Conservation (phyloP, 2,329 filamentous ascomycete genomes). For the Neophaeococcomyces mojaviensis region DNA sequence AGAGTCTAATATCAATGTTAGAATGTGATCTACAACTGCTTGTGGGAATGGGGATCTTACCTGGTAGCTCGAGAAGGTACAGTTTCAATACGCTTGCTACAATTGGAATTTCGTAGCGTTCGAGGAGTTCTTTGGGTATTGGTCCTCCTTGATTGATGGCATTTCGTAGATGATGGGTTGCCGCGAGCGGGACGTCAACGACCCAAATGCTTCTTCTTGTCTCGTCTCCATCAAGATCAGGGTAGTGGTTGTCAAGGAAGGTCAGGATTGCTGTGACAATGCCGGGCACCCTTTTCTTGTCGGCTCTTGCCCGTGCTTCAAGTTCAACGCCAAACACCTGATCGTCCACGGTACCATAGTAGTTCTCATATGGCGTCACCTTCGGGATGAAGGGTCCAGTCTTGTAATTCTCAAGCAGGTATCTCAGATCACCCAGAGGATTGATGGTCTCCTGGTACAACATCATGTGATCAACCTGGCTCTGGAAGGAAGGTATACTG, state of each 20-base stretch:
- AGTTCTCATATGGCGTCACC: constrained; percentile 94
- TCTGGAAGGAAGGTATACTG: constrained; percentile 91
- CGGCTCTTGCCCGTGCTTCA: constrained; percentile 85
- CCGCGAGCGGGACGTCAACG: constrained; percentile 76
- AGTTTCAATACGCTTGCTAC: constrained; percentile 88
- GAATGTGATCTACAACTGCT: neutral
- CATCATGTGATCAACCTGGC: constrained; percentile 97
- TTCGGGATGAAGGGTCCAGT: constrained; percentile 87
- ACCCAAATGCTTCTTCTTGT: constrained; percentile 89
- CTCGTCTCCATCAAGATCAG: constrained; percentile 93
- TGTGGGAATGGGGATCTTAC: constrained; percentile 45
- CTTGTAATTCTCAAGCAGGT: constrained; percentile 92
- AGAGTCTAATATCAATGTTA: constrained; percentile 59
- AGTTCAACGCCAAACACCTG: constrained; percentile 97
- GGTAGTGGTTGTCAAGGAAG: constrained; percentile 93
- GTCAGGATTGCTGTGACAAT: constrained; percentile 89
- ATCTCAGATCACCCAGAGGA: constrained; percentile 78
- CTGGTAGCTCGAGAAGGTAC: constrained; percentile 88
- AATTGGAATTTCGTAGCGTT: constrained; percentile 87
- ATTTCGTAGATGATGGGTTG: constrained; percentile 75
- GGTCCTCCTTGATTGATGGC: constrained; percentile 81
- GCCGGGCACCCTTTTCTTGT: constrained; percentile 89
- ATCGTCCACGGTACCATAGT: constrained; percentile 96
- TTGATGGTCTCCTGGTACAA: constrained; percentile 99
- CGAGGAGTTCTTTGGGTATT: constrained; percentile 66